phyloP scores from a whole-genome alignment of 140 eudicot species.

The Cichorium intybus region DNA sequence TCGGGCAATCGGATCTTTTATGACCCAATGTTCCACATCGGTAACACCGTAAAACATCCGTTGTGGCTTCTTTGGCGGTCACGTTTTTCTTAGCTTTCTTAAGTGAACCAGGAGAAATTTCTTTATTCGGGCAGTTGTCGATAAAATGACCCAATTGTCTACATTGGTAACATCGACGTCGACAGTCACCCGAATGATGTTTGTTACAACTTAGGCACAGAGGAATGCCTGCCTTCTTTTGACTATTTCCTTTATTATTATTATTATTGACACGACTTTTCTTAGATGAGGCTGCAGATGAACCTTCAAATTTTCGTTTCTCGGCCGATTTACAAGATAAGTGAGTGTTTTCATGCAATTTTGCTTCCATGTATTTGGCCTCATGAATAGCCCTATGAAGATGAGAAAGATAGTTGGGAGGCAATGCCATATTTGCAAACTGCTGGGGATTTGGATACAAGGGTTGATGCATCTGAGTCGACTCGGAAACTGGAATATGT shows the following conservation, averaged over 20 bases:
- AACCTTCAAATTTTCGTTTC: neutral
- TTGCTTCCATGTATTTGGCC: neutral
- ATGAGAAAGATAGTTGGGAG: neutral
- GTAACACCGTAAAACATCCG: neutral
- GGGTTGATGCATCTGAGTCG: constrained; percentile 26
- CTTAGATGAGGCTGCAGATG: neutral
- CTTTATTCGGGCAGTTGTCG: neutral
- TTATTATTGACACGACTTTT: neutral
- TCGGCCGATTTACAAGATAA: neutral
- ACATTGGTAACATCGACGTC: neutral
- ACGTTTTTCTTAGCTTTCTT: neutral
- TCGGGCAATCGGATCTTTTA: neutral
- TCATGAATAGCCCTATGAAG: neutral
- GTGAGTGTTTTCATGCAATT: neutral
- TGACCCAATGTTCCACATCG: neutral
- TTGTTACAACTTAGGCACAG: neutral
- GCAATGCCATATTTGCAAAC: neutral
- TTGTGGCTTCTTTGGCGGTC: neutral
- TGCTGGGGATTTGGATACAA: neutral
- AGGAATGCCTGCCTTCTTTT: neutral
- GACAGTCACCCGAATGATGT: neutral
- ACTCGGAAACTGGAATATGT: constrained; percentile 42
- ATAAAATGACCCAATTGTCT: neutral
- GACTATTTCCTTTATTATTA: neutral
- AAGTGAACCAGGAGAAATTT: neutral